Base-by-base conservation (phyloP, 768 basidiomycete species). In the Boletus patriciae region DNA sequence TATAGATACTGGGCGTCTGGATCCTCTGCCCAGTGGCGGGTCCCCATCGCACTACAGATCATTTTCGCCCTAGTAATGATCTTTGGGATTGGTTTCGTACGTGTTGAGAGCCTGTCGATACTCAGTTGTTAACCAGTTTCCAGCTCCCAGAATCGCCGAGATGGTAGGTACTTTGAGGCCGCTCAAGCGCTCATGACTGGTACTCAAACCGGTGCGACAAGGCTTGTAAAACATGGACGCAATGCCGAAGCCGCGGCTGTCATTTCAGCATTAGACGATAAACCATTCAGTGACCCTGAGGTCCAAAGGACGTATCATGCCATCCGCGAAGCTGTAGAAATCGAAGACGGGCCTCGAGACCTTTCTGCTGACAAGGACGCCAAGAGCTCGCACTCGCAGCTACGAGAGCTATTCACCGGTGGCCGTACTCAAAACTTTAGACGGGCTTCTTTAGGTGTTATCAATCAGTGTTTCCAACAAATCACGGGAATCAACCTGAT, bases 401-500 rank as follows among this genome's bases (percentile, higher is more conserved):
- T 87, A 0, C 69, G 71, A n/a, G 83, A 84, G 54, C 69, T 87
- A 8, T 80, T 85, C 61, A 79, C 78, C 1, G 72, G 78, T 25
- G 84, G 85, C 0, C 80, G 78, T 27, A 73, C 71, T 21, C 86
- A 87, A 66, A 85, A 87, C 69, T 83, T 86, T 70, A 73, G 84
- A 42, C 74, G 86, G 42, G 80, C 81, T 16, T 67, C 76, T 45
- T 65, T 86, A 45, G 87, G 81, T 3, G 73, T 86, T 21, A 70
- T 79, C 46, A 80, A 80, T 46, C 86, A 87, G 62, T 83, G 83
- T 65, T 86, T 86, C 74, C 84, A 87, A 66, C 86, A 87, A 73
- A 84, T 87, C 31, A 81, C 83, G 6, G 85, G 85, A 8, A 84
- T 85, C 69, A 86, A 84, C 65, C 66, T 87, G 55, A 85, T 87